Conservation (phyloP, 192 early-diverging fungal species). For the Podila horticola region DNA sequence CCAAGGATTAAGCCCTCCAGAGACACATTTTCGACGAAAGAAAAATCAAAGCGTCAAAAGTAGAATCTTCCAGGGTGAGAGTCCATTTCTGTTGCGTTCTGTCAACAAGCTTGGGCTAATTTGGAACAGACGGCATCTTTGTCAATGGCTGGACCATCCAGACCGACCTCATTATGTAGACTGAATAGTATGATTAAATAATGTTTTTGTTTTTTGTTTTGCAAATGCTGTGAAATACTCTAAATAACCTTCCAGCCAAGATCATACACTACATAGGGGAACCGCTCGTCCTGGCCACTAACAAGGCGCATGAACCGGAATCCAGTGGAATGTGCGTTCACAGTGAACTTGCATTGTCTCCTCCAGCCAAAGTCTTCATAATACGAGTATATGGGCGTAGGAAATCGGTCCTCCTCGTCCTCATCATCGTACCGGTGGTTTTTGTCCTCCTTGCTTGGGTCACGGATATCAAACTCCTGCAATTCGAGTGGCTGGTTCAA, state of each 20-base stretch:
- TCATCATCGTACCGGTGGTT: conserved; percentile 7
- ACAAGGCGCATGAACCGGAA: conserved; percentile 50
- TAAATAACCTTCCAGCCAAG: conserved; percentile 50
- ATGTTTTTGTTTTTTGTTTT: too few species aligned
- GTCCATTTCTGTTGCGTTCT: too few species aligned
- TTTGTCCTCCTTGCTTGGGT: conserved; percentile 20
- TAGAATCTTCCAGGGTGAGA: too few species aligned
- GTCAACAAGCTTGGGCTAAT: too few species aligned
- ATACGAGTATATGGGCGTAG: conserved; percentile 9
- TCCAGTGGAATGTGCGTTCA: conserved; percentile 20
- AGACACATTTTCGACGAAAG: too few species aligned
- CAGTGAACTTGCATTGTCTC: conserved; percentile 43
- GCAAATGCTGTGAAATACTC: not conserved
- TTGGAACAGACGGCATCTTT: too few species aligned
- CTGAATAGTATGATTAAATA: too few species aligned
- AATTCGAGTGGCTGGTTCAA: conserved; percentile 25
- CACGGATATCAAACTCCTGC: conserved; percentile 20
- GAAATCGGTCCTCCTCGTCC: not conserved
- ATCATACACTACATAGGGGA: conserved; percentile 47
- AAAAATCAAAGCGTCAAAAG: too few species aligned
- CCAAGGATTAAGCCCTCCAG: too few species aligned
- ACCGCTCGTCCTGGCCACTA: conserved; percentile 35
- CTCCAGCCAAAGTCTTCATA: conserved; percentile 50
- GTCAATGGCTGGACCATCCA: too few species aligned
- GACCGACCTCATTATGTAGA: too few species aligned